Evolutionary conservation across 305 asterid genomes (phyloP).

Genomic region (Fraxinus xanthoxyloides): DNA sequence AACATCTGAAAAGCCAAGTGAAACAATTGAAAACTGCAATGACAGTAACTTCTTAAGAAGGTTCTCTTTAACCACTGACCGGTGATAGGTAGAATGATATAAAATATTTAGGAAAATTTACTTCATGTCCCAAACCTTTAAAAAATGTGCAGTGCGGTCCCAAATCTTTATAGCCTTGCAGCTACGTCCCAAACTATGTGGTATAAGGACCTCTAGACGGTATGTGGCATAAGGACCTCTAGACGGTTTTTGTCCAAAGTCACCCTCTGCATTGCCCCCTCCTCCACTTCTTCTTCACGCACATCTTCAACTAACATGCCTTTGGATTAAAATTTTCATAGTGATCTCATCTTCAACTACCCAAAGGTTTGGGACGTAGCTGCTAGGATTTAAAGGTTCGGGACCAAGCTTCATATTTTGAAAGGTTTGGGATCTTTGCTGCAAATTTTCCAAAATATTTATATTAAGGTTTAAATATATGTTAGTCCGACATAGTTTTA

Average conservation of each 20-base stretch:
- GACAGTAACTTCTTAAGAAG: constrained; percentile 70
- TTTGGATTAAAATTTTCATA: neutral
- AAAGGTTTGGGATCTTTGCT: neutral
- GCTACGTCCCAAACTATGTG: neutral
- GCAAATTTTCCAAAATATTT: neutral
- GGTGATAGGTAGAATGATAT: constrained; percentile 16
- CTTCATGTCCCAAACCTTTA: neutral
- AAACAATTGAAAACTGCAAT: constrained; percentile 39
- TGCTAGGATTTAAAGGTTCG: neutral
- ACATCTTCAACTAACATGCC: neutral
- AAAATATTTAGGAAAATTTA: neutral
- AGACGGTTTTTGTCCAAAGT: neutral
- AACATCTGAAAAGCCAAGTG: constrained; percentile 44
- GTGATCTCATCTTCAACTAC: neutral
- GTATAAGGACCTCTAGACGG: neutral
- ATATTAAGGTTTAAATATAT: neutral
- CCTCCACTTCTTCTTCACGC: neutral
- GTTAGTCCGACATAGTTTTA: neutral
- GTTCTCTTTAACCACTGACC: constrained; percentile 36
- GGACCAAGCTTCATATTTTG: neutral
- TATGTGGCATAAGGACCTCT: neutral
- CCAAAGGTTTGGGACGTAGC: neutral
- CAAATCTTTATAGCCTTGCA: neutral
- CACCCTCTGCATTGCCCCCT: neutral
- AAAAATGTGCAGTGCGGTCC: neutral